Conservation (phyloP, 352 stramenopile genomes). For the Phytophthora cactorum region DNA sequence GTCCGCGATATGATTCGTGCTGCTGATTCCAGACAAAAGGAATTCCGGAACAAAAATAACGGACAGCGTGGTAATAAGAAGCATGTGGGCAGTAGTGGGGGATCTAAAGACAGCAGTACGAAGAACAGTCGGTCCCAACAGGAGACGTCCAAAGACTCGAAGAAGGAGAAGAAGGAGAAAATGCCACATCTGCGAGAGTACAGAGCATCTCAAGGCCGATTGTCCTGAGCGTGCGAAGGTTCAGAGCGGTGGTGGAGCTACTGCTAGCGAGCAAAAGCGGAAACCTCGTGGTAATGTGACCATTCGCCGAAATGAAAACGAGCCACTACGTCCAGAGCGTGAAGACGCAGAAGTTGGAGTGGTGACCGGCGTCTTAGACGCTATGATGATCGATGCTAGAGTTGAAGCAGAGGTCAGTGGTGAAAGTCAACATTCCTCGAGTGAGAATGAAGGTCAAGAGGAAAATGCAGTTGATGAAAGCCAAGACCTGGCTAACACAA, state of each 20-base stretch:
- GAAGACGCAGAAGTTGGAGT: background rate
- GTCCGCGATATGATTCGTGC: too few species aligned
- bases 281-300: too few species aligned
- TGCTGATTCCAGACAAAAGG: too few species aligned
- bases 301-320: too few species aligned
- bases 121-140: background rate
- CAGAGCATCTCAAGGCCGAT: background rate
- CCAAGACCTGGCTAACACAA: background rate
- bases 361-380: background rate
- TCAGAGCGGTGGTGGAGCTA: too few species aligned
- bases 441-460: background rate
- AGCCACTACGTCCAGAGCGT: too few species aligned
- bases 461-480: background rate
- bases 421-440: background rate
- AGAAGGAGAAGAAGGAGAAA: conserved; percentile 5
- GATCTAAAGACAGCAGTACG: background rate
- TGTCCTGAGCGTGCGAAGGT: conserved; percentile 1
- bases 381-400: background rate
- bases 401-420: background rate
- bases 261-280: too few species aligned
- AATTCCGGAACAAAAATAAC: background rate
- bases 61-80: background rate
- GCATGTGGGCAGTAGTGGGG: background rate
- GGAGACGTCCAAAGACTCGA: background rate
- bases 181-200: conserved; percentile 8